These are phyloP conservation scores for Sclerotinia spermophila DNA, from an alignment of 2,329 filamentous ascomycete species.

Conservation along the genomic window DNA sequence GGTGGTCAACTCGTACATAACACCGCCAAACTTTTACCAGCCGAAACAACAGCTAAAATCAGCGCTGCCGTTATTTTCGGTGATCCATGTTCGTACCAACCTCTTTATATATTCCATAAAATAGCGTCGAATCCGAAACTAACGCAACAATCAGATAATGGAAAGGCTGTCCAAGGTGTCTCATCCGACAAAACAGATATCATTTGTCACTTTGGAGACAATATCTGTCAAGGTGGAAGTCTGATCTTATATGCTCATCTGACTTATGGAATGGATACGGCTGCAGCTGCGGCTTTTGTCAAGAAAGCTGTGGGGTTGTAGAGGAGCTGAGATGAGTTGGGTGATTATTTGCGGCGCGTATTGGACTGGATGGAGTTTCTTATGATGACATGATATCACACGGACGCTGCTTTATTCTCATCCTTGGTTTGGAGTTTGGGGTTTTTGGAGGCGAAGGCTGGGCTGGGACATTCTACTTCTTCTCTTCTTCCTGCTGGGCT, in stretches of 20 bases:
- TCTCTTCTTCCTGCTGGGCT: background rate
- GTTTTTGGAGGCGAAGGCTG: background rate
- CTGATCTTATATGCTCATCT: slow-evolving; percentile 26
- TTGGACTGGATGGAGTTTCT: background rate
- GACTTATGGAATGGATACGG: slow-evolving; percentile 28
- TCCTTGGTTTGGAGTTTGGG: background rate
- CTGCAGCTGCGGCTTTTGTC: slow-evolving; percentile 29
- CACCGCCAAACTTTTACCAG: slow-evolving; percentile 22
- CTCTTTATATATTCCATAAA: slow-evolving; percentile 6
- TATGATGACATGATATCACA: background rate
- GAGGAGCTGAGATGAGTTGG: background rate
- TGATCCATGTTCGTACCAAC: slow-evolving; percentile 25
- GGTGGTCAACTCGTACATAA: slow-evolving; percentile 32
- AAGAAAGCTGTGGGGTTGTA: background rate
- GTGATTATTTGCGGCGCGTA: background rate
- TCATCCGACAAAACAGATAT: slow-evolving; percentile 25
- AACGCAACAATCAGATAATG: slow-evolving; percentile 23
- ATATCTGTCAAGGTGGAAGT: slow-evolving; percentile 29
- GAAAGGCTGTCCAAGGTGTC: slow-evolving; percentile 26
- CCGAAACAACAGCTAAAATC: slow-evolving; percentile 24
- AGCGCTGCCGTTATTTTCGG: slow-evolving; percentile 31
- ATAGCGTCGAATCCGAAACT: background rate
- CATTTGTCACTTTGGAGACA: slow-evolving; percentile 29
- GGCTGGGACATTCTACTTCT: background rate
- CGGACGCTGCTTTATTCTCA: background rate